Conservation (phyloP, 371 early-diverging fungal genomes). For the Smittium mucronatum region DNA sequence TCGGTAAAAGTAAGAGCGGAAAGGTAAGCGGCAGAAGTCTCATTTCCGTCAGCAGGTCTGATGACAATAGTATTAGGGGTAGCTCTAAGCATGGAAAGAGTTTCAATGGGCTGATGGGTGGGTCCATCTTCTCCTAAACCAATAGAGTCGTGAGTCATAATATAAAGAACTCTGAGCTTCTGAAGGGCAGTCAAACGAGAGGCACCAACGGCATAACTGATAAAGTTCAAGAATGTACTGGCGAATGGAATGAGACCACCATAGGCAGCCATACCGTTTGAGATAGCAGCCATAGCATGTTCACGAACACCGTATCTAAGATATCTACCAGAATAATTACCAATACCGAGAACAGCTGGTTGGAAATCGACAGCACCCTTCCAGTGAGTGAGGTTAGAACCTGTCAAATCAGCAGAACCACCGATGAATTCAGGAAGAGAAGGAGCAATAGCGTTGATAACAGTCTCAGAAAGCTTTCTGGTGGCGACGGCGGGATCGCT, state of each 20-base stretch:
- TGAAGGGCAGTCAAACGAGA: conserved; percentile 87
- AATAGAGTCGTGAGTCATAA: conserved; percentile 99
- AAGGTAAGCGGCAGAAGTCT: conserved; percentile 82
- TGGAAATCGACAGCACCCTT: conserved; percentile 91
- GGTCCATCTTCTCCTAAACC: conserved; percentile 98
- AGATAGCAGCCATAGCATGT: conserved; percentile 95
- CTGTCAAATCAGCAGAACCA: conserved; percentile 98
- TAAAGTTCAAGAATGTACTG: conserved; percentile 96
- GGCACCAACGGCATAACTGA: conserved; percentile 71
- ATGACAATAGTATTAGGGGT: conserved; percentile 81
- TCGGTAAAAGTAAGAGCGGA: conserved; percentile 54
- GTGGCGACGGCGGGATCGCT: conserved; percentile 74
- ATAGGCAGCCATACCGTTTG: conserved; percentile 91
- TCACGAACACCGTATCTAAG: conserved; percentile 98
- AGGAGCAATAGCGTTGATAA: conserved; percentile 69
- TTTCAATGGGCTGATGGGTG: conserved; percentile 99
- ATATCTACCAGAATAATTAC: conserved; percentile 79
- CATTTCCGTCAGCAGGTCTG: conserved; percentile 96
- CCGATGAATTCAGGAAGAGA: conserved; percentile 77
- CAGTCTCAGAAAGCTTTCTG: conserved; percentile 73
- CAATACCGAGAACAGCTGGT: conserved; percentile 50
- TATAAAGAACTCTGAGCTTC: conserved; percentile 78
- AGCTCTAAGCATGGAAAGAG: conserved; percentile 86
- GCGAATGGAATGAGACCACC: conserved; percentile 84
- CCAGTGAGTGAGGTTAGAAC: conserved; percentile 94